Evolutionary conservation across 2,329 filamentous ascomycete species (phyloP).

Genomic region (Fusarium sp.): DNA sequence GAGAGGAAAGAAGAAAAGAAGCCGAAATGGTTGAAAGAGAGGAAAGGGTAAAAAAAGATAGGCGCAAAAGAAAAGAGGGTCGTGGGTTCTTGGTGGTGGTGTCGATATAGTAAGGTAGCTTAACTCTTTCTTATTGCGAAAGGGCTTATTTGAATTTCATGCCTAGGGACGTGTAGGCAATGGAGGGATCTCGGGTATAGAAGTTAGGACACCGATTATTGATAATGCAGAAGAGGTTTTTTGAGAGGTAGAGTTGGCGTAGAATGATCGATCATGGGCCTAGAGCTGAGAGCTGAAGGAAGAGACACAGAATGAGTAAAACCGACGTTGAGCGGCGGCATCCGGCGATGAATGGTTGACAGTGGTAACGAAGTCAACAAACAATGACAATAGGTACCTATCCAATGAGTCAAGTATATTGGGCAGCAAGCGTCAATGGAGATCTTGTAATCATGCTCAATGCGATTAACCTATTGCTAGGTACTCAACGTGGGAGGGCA

Average conservation of each 20-base stretch:
- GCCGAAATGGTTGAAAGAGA: constrained; percentile 3
- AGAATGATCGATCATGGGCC: not conserved
- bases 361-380: not conserved
- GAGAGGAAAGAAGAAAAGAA: constrained; percentile 11
- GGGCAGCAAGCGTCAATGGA: not conserved
- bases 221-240: not conserved
- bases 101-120: not conserved
- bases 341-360: constrained; percentile 4
- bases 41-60: not conserved
- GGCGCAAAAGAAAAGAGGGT: constrained; percentile 24
- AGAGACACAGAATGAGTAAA: constrained; percentile 8
- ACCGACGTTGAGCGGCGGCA: constrained; percentile 21
- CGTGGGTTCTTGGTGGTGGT: constrained; percentile 23
- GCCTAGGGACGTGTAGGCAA: constrained; percentile 9
- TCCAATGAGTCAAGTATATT: constrained; percentile 5
- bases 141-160: constrained; percentile 4
- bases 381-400: not conserved
- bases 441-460: not conserved
- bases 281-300: not conserved
- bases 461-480: not conserved
- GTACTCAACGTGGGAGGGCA: not conserved
- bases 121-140: not conserved
- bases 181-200: not conserved
- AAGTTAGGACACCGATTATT: not conserved
- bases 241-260: not conserved